Conservation (phyloP, 1,284 basidiomycete species). For the Tilletia caries region DNA sequence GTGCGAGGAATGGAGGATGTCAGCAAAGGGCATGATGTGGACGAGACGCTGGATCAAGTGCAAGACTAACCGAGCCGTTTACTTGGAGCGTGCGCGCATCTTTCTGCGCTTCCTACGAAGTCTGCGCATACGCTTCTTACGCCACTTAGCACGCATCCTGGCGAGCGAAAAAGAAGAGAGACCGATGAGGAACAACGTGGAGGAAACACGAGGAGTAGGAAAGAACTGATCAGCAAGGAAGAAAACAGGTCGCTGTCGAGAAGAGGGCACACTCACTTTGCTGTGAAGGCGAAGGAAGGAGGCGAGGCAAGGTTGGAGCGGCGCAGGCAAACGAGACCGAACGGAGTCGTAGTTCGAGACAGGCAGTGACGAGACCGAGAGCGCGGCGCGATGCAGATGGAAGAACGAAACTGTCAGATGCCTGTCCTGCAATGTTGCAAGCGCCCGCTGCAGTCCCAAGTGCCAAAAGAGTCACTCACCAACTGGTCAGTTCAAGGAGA, state of each 20-base stretch:
- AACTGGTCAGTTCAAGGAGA: conserved; percentile 9
- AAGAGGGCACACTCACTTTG: not conserved
- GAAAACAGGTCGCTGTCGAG: not conserved
- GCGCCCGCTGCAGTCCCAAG: no score
- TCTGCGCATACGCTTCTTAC: conserved; percentile 52
- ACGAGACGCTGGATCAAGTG: not conserved
- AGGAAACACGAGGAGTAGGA: not conserved
- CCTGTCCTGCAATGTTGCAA: no score
- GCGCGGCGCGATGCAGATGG: not conserved
- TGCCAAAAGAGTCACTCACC: not conserved
- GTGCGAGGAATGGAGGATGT: not conserved
- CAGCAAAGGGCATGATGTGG: not conserved
- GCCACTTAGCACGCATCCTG: conserved; percentile 49
- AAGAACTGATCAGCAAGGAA: not conserved
- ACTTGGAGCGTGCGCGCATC: conserved; percentile 52
- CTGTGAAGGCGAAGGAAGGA: not conserved
- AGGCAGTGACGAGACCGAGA: not conserved
- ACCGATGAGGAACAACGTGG: not conserved
- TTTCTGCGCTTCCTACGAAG: conserved; percentile 53
- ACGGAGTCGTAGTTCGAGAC: no score
- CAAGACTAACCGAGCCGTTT: conserved; percentile 26
- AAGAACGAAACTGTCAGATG: not conserved
- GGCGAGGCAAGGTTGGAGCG: no score
- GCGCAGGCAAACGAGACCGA: no score
- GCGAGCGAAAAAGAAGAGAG: not conserved